These are phyloP conservation scores for Dioscorea dumetorum DNA, from an alignment of 106 monocot genomes.

Conservation along the genomic window DNA sequence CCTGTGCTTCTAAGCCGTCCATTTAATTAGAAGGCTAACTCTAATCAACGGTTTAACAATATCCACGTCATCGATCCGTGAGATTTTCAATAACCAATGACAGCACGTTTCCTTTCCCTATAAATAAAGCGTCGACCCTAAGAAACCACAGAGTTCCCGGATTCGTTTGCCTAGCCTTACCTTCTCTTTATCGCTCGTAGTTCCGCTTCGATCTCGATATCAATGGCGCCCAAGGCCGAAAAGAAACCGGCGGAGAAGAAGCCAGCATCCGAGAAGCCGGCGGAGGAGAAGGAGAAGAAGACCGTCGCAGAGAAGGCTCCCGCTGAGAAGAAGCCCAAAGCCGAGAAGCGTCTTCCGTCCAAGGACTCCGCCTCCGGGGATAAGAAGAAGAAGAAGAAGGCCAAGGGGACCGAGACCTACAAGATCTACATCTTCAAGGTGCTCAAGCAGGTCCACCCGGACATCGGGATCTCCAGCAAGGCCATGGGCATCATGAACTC, in stretches of 20 bases:
- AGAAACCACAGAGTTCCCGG: too few species aligned
- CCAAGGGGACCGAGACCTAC: slow-evolving; percentile 34
- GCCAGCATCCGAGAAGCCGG: slow-evolving; percentile 18
- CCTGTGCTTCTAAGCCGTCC: too few species aligned
- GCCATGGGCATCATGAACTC: slow-evolving; percentile 28
- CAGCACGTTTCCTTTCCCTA: too few species aligned
- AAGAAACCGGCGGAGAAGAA: slow-evolving; percentile 60
- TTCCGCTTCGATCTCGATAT: not conserved
- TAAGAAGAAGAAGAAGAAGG: slow-evolving; percentile 13
- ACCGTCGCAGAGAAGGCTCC: slow-evolving; percentile 1
- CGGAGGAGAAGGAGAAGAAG: slow-evolving; percentile 4
- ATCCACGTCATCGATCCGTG: too few species aligned
- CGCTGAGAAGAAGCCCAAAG: not conserved
- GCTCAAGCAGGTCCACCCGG: slow-evolving; percentile 62
- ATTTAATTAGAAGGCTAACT: too few species aligned
- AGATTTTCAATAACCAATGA: too few species aligned
- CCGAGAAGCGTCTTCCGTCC: slow-evolving; percentile 10
- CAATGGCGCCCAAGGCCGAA: slow-evolving; percentile 49
- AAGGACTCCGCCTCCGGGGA: slow-evolving; percentile 1
- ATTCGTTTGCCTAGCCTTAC: not conserved
- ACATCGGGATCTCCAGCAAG: slow-evolving; percentile 45
- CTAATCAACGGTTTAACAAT: too few species aligned
- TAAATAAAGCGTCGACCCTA: too few species aligned
- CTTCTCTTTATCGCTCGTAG: not conserved
- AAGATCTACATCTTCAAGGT: slow-evolving; percentile 76